Conservation (phyloP, 208 protist species). For the Crithidia mellificae region DNA sequence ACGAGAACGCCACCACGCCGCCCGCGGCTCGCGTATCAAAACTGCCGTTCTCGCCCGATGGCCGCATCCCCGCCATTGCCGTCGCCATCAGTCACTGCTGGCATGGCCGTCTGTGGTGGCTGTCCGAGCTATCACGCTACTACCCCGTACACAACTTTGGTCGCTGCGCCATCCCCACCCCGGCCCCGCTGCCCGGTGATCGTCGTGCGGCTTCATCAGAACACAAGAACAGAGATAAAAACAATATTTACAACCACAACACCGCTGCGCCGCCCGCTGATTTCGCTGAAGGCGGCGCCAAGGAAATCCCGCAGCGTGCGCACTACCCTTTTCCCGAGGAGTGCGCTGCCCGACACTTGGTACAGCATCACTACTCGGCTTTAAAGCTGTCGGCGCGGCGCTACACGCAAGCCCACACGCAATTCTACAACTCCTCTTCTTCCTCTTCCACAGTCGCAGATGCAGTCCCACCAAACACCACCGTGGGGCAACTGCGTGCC, state of each 20-base stretch:
- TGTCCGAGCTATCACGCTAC: slow-evolving; percentile 32
- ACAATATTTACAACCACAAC: no score
- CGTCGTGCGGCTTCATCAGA: not conserved
- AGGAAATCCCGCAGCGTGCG: slow-evolving; percentile 21
- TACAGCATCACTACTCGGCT: not conserved
- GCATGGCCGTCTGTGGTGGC: slow-evolving; percentile 22
- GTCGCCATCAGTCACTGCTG: slow-evolving; percentile 32
- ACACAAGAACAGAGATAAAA: no score
- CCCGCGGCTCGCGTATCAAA: no score
- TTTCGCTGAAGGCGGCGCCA: not conserved
- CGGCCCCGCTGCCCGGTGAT: slow-evolving; percentile 18
- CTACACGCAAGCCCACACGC: no score
- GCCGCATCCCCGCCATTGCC: slow-evolving; percentile 30
- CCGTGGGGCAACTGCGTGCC: not conserved
- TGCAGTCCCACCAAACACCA: no score
- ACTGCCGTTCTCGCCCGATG: not conserved
- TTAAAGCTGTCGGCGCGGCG: not conserved
- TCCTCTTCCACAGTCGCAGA: no score
- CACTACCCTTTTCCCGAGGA: not conserved
- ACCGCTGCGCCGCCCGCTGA: no score
- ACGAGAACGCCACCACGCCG: no score
- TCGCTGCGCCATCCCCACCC: slow-evolving; percentile 20
- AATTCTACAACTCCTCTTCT: no score
- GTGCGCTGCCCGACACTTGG: not conserved
- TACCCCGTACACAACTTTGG: slow-evolving; percentile 57